phyloP scores from a whole-genome alignment of 2,329 filamentous ascomycete genomes.

The Epichloe hybrida region DNA sequence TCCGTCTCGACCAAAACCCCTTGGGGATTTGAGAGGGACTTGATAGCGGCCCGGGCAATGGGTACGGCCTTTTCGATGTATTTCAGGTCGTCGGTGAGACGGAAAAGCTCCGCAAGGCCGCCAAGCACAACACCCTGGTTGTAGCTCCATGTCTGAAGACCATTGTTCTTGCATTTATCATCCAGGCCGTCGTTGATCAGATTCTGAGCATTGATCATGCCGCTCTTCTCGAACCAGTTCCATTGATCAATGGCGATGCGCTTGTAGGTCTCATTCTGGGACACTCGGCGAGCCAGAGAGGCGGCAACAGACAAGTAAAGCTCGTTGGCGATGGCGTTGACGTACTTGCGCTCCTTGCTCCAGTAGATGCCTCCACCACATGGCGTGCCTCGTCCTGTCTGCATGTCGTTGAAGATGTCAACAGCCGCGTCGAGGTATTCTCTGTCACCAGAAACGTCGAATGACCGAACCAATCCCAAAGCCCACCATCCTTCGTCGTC shows the following conservation, averaged over 20 bases:
- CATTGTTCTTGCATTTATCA: constrained; percentile 36
- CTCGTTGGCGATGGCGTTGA: constrained; percentile 45
- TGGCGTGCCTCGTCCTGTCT: constrained; percentile 29
- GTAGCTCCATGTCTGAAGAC: constrained; percentile 37
- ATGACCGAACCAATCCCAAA: constrained; percentile 42
- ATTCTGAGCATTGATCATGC: constrained; percentile 36
- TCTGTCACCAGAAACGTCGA: constrained; percentile 36
- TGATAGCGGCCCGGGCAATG: constrained; percentile 41
- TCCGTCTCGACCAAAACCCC: constrained; percentile 31
- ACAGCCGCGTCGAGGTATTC: constrained; percentile 41
- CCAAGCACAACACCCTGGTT: constrained; percentile 47
- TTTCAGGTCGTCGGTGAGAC: constrained; percentile 26
- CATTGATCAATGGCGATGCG: constrained; percentile 36
- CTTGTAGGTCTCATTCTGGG: constrained; percentile 27
- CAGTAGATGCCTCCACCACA: constrained; percentile 45
- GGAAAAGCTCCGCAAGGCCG: constrained; percentile 37
- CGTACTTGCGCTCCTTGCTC: constrained; percentile 36
- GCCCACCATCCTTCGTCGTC: constrained; percentile 55
- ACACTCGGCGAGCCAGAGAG: constrained; percentile 36
- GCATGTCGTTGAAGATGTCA: constrained; percentile 43
- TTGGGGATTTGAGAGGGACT: constrained; percentile 26
- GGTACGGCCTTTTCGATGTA: constrained; percentile 28
- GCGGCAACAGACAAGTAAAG: constrained; percentile 41
- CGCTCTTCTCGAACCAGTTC: constrained; percentile 37
- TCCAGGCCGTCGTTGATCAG: constrained; percentile 42